These are phyloP conservation scores for Stromatinia cepivora DNA, from an alignment of 2,329 filamentous ascomycete genomes.

Conservation along the genomic window DNA sequence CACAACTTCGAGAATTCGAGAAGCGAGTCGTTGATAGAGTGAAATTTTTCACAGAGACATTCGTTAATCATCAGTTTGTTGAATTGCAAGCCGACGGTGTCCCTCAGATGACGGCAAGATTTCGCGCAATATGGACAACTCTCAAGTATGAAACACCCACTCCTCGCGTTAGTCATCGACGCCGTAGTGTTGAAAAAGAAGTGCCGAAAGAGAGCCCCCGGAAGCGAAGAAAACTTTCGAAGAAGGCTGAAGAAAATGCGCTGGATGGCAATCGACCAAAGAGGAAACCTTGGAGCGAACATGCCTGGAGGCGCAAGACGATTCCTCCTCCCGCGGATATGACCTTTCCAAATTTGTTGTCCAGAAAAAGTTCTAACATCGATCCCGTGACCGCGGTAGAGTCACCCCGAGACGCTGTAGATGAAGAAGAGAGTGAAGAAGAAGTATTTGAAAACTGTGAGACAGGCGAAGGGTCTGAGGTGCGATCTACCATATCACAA, in stretches of 20 bases:
- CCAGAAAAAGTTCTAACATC: slow-evolving; percentile 13
- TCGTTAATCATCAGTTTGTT: slow-evolving; percentile 19
- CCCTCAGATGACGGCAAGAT: slow-evolving; percentile 18
- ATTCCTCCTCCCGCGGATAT: slow-evolving; percentile 11
- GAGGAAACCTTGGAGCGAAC: slow-evolving; percentile 7
- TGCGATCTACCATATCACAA: neutral
- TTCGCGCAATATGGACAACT: slow-evolving; percentile 19
- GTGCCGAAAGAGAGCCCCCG: slow-evolving; percentile 1
- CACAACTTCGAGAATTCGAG: slow-evolving; percentile 14
- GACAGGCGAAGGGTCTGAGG: neutral
- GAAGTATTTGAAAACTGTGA: neutral
- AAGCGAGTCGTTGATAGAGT: slow-evolving; percentile 20
- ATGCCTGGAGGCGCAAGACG: slow-evolving; percentile 15
- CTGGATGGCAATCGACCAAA: neutral
- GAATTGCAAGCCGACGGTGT: slow-evolving; percentile 18
- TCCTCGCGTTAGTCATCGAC: neutral
- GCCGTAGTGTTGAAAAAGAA: slow-evolving; percentile 7
- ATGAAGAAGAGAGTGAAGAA: slow-evolving; percentile 1
- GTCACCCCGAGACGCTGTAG: neutral
- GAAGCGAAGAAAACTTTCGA: slow-evolving; percentile 12
- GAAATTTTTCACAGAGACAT: slow-evolving; percentile 18
- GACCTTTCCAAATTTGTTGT: slow-evolving; percentile 17
- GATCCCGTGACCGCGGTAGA: slow-evolving; percentile 11
- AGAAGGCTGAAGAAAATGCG: slow-evolving; percentile 12
- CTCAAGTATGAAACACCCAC: slow-evolving; percentile 13